Evolutionary conservation across 331 rosid species (phyloP), one percentile per base, ranked within the genome.

Genomic region (Quercus lobata): DNA sequence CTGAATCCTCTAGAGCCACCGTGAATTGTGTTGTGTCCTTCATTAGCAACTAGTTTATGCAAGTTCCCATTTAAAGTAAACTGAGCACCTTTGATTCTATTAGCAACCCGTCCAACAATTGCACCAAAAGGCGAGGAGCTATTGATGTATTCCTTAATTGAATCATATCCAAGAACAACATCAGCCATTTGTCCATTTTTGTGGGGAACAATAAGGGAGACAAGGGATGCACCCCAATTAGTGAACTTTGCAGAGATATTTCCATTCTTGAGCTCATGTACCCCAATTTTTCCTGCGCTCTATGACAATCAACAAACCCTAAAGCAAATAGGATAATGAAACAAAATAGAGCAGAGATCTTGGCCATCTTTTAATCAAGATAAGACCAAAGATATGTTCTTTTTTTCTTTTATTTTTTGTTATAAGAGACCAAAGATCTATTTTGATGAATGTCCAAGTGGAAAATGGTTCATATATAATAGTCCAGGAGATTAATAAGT

Each of bases 191-290:
- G 87, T 75, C 94, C 94, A 80, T 90, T 22, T 63, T 72, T 89
- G 83, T 94, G 94, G 10, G 98, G 98, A 30, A 92, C 79, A 58
- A 85, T 62, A 1, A 89, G 83, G 54, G 98, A 92, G 57, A 87
- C 7, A 68, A 92, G 80, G 41, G 98, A 22, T 25, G 98, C 98
- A 78, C 98, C 97, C 97, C 94, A 94, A 80, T 94, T 92, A 82
- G 98, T 80, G 79, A 92, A 87, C 73, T 88, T 94, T 73, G 90
- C 82, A 9, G 91, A 83, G 46, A 91, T 15, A 17, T 86, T 77
- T 21, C 95, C 97, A 78, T 82, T 91, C 57, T 81, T 92, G n/a
- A 94, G 91, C 84, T 86, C 91, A 83, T 82, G 90, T 8, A 86
- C 35, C 46, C 86, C 83, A 82, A 90, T 69, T 14, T 82, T 61